A percentile compares a stretch with the other conserved stretches of the same genome.
These are phyloP conservation scores for Fusarium sp. DNA, from an alignment of 2,329 filamentous ascomycete genomes.

Conservation along the genomic window DNA sequence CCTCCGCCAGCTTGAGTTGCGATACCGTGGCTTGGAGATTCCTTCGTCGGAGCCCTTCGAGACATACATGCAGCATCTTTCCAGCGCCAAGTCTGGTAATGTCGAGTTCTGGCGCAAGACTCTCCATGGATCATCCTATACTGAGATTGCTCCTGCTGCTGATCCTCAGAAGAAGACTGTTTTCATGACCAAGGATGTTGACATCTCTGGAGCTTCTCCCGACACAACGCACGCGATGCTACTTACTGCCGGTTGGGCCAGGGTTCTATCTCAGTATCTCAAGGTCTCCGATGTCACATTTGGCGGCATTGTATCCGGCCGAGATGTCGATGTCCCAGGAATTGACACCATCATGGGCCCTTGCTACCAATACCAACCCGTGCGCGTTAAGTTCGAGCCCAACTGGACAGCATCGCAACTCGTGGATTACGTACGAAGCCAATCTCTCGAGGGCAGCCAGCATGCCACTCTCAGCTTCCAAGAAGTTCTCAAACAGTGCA, in stretches of 20 bases:
- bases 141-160: slow-evolving; percentile 39
- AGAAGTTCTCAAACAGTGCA: slow-evolving; percentile 39
- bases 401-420: slow-evolving; percentile 43
- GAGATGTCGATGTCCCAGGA: slow-evolving; percentile 40
- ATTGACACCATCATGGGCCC: slow-evolving; percentile 48
- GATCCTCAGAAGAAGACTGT: slow-evolving; percentile 33
- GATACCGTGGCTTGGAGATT: slow-evolving; percentile 52
- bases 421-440: slow-evolving; percentile 40
- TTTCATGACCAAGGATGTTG: slow-evolving; percentile 47
- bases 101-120: slow-evolving; percentile 40
- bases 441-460: slow-evolving; percentile 45
- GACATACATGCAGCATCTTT: slow-evolving; percentile 33
- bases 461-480: slow-evolving; percentile 45
- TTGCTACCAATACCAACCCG: slow-evolving; percentile 50
- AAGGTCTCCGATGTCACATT: slow-evolving; percentile 45
- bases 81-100: slow-evolving; percentile 14
- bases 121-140: slow-evolving; percentile 39
- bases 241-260: slow-evolving; percentile 49
- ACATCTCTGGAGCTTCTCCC: slow-evolving; percentile 42
- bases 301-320: slow-evolving; percentile 48
- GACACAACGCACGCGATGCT: slow-evolving; percentile 47
- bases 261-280: slow-evolving; percentile 42
- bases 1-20: slow-evolving; percentile 56
- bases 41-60: slow-evolving; percentile 40
- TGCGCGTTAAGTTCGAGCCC: slow-evolving; percentile 45